A percentile compares a stretch with the other conserved stretches of the same genome.
phyloP scores from a whole-genome alignment of 441 rosid genomes.

The Omphalea diandra region DNA sequence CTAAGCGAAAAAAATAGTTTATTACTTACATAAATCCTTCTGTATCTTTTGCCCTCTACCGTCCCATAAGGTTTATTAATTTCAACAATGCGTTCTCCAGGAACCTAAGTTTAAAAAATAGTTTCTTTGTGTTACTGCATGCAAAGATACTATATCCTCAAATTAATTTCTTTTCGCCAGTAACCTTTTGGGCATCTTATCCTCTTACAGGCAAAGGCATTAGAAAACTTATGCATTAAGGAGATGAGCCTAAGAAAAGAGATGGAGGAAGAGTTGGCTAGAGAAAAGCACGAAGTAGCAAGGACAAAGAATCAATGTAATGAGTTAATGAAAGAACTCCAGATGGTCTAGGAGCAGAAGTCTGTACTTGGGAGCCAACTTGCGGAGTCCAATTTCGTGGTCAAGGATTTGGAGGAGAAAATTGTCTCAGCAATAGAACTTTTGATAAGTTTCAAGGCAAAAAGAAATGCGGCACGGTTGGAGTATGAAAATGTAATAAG shows the following conservation, averaged over 20 bases:
- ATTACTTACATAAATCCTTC: neutral
- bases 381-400: slow-evolving; percentile 39
- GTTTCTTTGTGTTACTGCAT: too few species aligned
- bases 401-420: slow-evolving; percentile 74
- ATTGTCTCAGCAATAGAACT: slow-evolving; percentile 77
- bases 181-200: slow-evolving; percentile 16
- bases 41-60: neutral
- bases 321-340: slow-evolving; percentile 47
- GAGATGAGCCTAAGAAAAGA: slow-evolving; percentile 64
- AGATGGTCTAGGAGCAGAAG: slow-evolving; percentile 49
- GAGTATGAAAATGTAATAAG: slow-evolving; percentile 54
- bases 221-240: slow-evolving; percentile 56
- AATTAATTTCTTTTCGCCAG: slow-evolving; percentile 3
- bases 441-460: slow-evolving; percentile 64
- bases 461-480: slow-evolving; percentile 60
- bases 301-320: slow-evolving; percentile 43
- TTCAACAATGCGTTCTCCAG: neutral
- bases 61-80: neutral
- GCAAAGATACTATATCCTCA: too few species aligned
- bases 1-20: too few species aligned
- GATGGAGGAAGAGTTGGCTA: slow-evolving; percentile 53
- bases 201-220: slow-evolving; percentile 57
- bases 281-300: slow-evolving; percentile 48
- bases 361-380: slow-evolving; percentile 48
- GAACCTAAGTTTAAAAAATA: neutral